A percentile compares a stretch with the other conserved stretches of the same genome.
phyloP scores from a whole-genome alignment of 1,284 basidiomycete species.

The Ganoderma multipileum region DNA sequence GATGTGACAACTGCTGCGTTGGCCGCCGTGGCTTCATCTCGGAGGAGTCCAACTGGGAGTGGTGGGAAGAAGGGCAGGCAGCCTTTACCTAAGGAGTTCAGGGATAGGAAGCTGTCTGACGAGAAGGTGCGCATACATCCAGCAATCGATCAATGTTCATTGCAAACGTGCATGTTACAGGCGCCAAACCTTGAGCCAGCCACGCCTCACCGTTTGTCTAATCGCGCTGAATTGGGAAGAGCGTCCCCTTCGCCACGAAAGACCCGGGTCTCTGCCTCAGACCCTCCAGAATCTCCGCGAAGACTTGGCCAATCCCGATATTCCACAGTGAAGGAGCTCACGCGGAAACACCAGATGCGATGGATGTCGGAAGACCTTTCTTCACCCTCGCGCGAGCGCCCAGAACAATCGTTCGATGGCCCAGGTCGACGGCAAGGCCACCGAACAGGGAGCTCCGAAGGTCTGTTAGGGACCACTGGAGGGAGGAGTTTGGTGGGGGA shows the following conservation, averaged over 20 bases:
- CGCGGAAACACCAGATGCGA: conserved; percentile 55
- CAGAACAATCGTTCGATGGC: conserved; percentile 38
- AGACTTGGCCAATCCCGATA: conserved; percentile 44
- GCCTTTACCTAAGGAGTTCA: conserved; percentile 69
- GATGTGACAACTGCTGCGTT: conserved; percentile 59
- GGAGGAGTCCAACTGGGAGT: conserved; percentile 51
- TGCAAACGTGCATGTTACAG: conserved; percentile 10
- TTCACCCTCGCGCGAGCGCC: conserved; percentile 37
- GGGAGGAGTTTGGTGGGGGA: conserved; percentile 69
- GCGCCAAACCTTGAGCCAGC: conserved; percentile 31
- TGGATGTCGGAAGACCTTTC: conserved; percentile 52
- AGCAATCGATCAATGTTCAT: conserved; percentile 8
- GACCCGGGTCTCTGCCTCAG: conserved; percentile 36
- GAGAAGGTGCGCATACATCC: conserved; percentile 48
- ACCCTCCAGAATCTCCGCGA: conserved; percentile 35
- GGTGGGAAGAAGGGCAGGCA: conserved; percentile 52
- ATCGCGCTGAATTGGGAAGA: conserved; percentile 27
- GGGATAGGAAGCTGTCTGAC: conserved; percentile 48
- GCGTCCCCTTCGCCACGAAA: conserved; percentile 35
- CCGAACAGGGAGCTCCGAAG: conserved; percentile 73
- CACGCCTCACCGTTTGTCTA: conserved; percentile 33
- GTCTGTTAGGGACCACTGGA: conserved; percentile 49
- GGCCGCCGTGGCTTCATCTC: conserved; percentile 63
- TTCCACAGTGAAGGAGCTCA: conserved; percentile 54
- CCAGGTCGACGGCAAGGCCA: conserved; percentile 50